A percentile compares a stretch with the other conserved stretches of the same genome.
Conservation (phyloP, 345 rosid genomes). For the Citrus trifoliata region DNA sequence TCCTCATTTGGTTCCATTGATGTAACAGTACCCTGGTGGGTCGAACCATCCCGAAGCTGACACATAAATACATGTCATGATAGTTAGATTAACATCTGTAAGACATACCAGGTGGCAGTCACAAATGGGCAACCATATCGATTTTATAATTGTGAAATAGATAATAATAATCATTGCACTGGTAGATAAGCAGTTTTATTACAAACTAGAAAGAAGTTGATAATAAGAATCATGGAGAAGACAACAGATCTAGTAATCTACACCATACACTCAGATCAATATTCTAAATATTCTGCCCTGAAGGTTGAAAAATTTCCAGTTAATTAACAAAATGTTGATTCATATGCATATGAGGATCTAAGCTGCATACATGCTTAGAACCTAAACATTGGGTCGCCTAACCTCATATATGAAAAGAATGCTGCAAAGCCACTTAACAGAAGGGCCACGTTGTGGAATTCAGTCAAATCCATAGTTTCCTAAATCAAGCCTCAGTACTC, state of each 20-base stretch:
- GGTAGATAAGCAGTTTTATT: not conserved
- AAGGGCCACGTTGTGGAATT: not conserved
- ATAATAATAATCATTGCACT: not conserved
- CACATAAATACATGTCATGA: conserved; percentile 20
- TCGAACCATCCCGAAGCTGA: conserved; percentile 90
- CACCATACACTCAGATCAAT: not conserved
- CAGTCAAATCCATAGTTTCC: no score
- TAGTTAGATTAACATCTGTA: conserved; percentile 5
- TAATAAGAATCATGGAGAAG: not conserved
- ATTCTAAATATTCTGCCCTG: not conserved
- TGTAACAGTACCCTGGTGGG: conserved; percentile 85
- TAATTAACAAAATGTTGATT: not conserved
- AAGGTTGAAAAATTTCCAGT: not conserved
- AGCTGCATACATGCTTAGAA: not conserved
- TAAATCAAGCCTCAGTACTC: not conserved
- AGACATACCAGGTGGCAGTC: not conserved
- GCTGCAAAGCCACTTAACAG: not conserved
- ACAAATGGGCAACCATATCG: no score
- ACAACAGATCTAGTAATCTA: not conserved
- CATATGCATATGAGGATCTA: not conserved
- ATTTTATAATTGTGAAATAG: not conserved
- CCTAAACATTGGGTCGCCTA: not conserved
- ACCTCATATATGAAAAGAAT: not conserved
- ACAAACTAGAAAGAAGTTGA: not conserved
- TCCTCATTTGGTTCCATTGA: conserved; percentile 98